These are phyloP conservation scores for Kondoa malvinella DNA, from an alignment of 768 basidiomycete genomes.

Conservation along the genomic window DNA sequence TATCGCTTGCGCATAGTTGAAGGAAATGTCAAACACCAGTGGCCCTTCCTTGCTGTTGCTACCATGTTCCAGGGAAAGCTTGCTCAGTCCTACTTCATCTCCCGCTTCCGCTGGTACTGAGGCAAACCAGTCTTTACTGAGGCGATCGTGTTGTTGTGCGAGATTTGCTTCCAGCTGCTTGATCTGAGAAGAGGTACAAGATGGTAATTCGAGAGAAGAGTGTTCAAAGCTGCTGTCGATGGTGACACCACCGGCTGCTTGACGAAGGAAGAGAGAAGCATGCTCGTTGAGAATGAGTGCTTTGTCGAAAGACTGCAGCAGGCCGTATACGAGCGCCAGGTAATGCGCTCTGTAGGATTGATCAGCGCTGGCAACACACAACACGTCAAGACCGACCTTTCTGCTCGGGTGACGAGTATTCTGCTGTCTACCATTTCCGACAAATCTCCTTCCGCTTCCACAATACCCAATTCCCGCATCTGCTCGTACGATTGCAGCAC, in stretches of 20 bases:
- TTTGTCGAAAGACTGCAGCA: conserved; percentile 2
- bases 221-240: neutral
- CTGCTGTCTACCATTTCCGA: neutral
- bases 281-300: neutral
- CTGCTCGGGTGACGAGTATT: neutral
- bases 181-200: neutral
- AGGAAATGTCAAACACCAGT: conserved; percentile 5
- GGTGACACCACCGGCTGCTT: neutral
- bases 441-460: neutral
- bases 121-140: neutral
- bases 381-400: neutral
- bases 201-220: neutral
- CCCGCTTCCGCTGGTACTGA: neutral
- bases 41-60: neutral
- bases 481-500: neutral
- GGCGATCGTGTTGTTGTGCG: neutral
- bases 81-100: neutral
- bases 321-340: neutral
- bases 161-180: neutral
- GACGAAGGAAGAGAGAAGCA: conserved; percentile 5
- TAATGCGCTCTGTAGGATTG: neutral
- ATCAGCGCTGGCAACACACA: neutral
- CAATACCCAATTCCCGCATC: neutral
- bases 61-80: neutral
- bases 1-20: neutral